A percentile compares a stretch with the other conserved stretches of the same genome.
phyloP scores from a whole-genome alignment of 495 filamentous ascomycete species.

The Articulospora tetracladia region DNA sequence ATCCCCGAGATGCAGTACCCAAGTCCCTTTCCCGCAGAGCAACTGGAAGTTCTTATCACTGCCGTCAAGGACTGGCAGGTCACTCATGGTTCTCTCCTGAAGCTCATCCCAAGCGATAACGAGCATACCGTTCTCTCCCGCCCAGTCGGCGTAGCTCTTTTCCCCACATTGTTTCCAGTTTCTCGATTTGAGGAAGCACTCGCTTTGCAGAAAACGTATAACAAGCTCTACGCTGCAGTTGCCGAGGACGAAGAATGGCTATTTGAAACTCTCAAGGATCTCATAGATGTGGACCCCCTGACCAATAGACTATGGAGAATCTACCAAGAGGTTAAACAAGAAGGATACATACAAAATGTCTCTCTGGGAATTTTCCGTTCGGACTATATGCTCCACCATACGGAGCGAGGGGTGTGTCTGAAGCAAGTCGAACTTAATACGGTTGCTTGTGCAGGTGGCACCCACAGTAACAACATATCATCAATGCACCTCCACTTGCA shows the following conservation, averaged over 20 bases:
- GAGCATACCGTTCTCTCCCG: slow-evolving; percentile 64
- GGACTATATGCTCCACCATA: slow-evolving; percentile 89
- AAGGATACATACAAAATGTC: slow-evolving; percentile 78
- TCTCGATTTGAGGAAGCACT: slow-evolving; percentile 74
- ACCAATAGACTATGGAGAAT: slow-evolving; percentile 80
- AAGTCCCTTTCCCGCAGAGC: slow-evolving; percentile 3
- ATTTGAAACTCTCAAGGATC: slow-evolving; percentile 70
- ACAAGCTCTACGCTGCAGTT: slow-evolving; percentile 87
- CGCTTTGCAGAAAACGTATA: slow-evolving; percentile 74
- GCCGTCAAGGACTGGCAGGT: slow-evolving; percentile 20
- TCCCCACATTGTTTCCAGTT: slow-evolving; percentile 83
- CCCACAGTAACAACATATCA: slow-evolving; percentile 73
- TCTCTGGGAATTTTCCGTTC: slow-evolving; percentile 88
- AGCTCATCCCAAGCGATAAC: slow-evolving; percentile 6
- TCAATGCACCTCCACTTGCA: slow-evolving; percentile 56
- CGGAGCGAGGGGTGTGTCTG: slow-evolving; percentile 38
- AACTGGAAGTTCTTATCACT: slow-evolving; percentile 3
- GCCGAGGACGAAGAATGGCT: slow-evolving; percentile 82
- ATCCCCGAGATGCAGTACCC: too few relatives aligned
- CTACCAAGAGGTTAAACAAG: slow-evolving; percentile 73
- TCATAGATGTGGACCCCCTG: slow-evolving; percentile 84
- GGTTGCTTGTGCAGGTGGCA: slow-evolving; percentile 90
- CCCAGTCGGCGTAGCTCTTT: slow-evolving; percentile 85
- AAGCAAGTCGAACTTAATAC: slow-evolving; percentile 99
- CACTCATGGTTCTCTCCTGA: slow-evolving; percentile 16